These are phyloP conservation scores for Cutaneotrichosporon arboriforme DNA, from an alignment of 1,284 basidiomycete species.

Conservation along the genomic window DNA sequence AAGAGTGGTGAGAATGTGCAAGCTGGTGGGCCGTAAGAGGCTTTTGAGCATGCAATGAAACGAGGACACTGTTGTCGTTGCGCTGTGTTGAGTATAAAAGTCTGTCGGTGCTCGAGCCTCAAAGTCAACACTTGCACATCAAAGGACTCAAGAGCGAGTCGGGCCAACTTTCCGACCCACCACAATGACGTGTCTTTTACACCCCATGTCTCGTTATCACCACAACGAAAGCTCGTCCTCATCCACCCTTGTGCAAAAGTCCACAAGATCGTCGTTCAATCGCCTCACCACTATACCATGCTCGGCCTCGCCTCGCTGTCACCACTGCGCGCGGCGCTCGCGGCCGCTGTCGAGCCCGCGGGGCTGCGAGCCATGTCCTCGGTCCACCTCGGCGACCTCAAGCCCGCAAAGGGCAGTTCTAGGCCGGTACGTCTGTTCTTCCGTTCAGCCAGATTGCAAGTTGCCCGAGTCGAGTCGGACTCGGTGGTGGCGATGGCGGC, in stretches of 20 bases:
- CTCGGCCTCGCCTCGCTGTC: not conserved
- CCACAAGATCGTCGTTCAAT: not conserved
- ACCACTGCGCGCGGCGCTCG: slow-evolving; percentile 1
- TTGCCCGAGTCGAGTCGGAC: not conserved
- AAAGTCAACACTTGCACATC: not conserved
- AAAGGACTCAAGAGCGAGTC: no score
- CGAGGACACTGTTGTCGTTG: no score
- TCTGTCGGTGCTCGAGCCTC: not conserved
- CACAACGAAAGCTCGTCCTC: no score
- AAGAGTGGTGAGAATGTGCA: slow-evolving; percentile 2
- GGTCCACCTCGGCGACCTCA: slow-evolving; percentile 34
- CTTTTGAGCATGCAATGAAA: slow-evolving; percentile 20
- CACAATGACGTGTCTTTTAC: no score
- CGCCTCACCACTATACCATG: slow-evolving; percentile 1
- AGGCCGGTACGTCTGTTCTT: slow-evolving; percentile 25
- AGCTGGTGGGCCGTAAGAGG: not conserved
- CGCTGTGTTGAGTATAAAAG: no score
- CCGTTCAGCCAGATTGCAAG: not conserved
- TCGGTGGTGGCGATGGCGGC: not conserved
- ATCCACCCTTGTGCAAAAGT: no score
- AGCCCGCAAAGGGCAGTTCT: slow-evolving; percentile 37
- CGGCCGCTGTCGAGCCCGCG: slow-evolving; percentile 13
- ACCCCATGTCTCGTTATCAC: no score
- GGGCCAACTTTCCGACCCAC: no score
- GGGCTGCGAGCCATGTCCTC: slow-evolving; percentile 24